phyloP scores from a whole-genome alignment of 306 rosid genomes.

The Alnus rubra region DNA sequence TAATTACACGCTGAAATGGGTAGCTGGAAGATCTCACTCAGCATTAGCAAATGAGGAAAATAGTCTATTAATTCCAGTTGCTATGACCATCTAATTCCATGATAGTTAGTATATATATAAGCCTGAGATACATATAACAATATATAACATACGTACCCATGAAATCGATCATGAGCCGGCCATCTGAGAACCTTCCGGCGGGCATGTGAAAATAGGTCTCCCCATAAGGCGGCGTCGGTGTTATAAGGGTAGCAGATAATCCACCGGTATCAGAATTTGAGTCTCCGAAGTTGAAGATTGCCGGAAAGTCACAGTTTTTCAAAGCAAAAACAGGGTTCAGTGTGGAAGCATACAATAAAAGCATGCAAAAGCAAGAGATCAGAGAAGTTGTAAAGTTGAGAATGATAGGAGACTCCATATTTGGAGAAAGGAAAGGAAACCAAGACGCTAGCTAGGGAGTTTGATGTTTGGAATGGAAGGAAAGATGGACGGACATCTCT shows the following conservation, averaged over 20 bases:
- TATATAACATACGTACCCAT: conserved; percentile 25
- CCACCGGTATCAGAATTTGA: conserved; percentile 61
- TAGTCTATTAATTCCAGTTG: not conserved
- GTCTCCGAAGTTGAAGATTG: conserved; percentile 58
- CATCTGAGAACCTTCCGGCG: conserved; percentile 46
- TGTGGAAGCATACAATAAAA: not conserved
- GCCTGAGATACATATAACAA: conserved; percentile 4
- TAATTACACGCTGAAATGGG: not conserved
- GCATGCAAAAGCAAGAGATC: not conserved
- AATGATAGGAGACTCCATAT: not conserved
- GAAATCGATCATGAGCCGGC: conserved; percentile 48
- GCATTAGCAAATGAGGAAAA: not conserved
- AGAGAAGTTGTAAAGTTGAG: not conserved
- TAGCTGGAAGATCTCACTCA: no score
- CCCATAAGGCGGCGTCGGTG: conserved; percentile 41
- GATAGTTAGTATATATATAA: not conserved
- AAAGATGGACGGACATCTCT: no score
- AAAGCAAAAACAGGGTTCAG: conserved; percentile 14
- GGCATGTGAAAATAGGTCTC: conserved; percentile 45
- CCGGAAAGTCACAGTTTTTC: conserved; percentile 40
- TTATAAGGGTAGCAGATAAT: conserved; percentile 27
- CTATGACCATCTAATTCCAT: not conserved
- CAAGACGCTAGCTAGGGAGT: not conserved
- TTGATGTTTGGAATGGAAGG: not conserved
- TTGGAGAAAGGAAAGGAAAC: not conserved